Percentiles rank a stretch among this genome's conserved stretches.
phyloP scores from a whole-genome alignment of 208 protist species.

The Phytomonas francai region DNA sequence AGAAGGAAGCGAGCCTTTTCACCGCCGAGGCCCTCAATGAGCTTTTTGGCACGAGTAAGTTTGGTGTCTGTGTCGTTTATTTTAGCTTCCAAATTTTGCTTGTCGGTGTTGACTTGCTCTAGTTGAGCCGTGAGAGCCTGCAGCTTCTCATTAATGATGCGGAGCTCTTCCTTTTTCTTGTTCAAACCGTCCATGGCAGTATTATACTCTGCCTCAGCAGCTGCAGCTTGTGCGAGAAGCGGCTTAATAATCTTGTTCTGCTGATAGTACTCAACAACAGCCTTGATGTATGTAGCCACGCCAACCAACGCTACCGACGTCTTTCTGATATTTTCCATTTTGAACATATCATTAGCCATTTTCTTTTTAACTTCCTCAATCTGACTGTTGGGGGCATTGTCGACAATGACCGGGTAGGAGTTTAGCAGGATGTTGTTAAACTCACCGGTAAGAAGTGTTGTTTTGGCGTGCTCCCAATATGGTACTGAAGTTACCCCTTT shows the following conservation, averaged over 20 bases:
- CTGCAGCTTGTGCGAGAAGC: constrained; percentile 80
- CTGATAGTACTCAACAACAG: constrained; percentile 97
- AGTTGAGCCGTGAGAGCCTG: constrained; percentile 71
- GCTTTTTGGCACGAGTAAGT: constrained; percentile 90
- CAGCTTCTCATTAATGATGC: constrained; percentile 88
- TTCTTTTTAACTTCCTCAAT: constrained; percentile 95
- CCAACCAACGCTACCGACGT: constrained; percentile 87
- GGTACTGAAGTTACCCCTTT: constrained; percentile 77
- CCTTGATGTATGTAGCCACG: constrained; percentile 95
- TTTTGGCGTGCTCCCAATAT: constrained; percentile 93
- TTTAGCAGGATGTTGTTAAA: constrained; percentile 87
- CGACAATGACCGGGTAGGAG: constrained; percentile 82
- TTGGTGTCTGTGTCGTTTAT: constrained; percentile 92
- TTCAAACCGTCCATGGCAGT: constrained; percentile 81
- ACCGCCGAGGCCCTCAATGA: constrained; percentile 92
- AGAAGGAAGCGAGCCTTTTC: constrained; percentile 91
- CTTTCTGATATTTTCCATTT: constrained; percentile 90
- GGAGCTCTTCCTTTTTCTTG: constrained; percentile 88
- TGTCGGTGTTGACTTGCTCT: constrained; percentile 80
- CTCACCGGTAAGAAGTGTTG: constrained; percentile 73
- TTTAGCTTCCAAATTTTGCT: constrained; percentile 89
- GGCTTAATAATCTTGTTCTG: constrained; percentile 95
- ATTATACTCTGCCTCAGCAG: constrained; percentile 82
- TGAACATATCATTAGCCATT: constrained; percentile 90
- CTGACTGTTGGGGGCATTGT: constrained; percentile 77